Base-by-base conservation (phyloP, 306 rosid species). In the Gastrolobium villosum region DNA sequence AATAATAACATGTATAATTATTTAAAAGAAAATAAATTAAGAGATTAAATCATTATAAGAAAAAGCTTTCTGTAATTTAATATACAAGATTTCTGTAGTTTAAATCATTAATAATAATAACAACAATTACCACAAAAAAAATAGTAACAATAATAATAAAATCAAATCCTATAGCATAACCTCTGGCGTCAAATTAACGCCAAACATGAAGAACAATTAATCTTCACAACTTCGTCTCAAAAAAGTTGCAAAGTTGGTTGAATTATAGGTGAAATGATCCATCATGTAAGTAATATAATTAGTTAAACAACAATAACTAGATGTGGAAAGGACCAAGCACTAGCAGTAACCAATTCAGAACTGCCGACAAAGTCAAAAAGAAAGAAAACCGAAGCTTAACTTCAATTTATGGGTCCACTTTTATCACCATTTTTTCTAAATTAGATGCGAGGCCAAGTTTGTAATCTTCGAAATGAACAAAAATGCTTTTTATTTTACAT, bases 291-390 rank as follows among this genome's bases (percentile, higher is more conserved):
- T 10, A 28, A 44, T 32, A 44, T 65, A 30, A 65, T 40, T 44
- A 10, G 30, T 28, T 31, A 56, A 30, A 0, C 28, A 30, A 44
- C 56, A 34, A 7, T 3, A 35, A 64, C 32, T 53, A 32, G 39
- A 71, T 44, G 56, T 8, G 54, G 66, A 72, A 30, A 4, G 13
- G 39, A 50, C 39, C 72, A 48, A 40, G 67, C 6, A 37, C 50
- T 37, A 10, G 35, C 4, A 48, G 10, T 5, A 6, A 13, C 55
- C 10, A 40, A n/a, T 31, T 71, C 32, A 63, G 9, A 45, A 46
- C 70, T 76, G 80, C 88, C 85, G 85, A 88, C 89, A 79, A 50
- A 62, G 20, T 34, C 10, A 76, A 57, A 46, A 57, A 70, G 28
- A 46, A 34, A 65, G 10, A 55, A 70, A 45, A 13, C 0, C 6